Percentiles rank a stretch among this genome's conserved stretches.
Evolutionary conservation across 2,329 filamentous ascomycete species (phyloP).

Genomic region (Dothiorella sarmentorum): DNA sequence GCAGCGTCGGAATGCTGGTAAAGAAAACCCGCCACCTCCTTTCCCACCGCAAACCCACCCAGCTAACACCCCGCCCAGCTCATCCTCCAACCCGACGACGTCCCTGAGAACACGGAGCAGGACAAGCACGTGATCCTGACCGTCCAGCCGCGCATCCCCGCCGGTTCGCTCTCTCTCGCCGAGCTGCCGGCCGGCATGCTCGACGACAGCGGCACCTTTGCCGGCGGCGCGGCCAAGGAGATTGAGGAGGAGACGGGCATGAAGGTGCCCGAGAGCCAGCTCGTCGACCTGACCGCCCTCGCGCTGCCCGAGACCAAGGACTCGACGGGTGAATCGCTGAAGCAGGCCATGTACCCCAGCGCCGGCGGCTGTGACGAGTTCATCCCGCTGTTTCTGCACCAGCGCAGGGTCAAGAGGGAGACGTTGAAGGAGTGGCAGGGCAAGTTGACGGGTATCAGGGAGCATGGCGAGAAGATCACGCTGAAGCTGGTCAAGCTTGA

Average conservation of each 20-base stretch:
- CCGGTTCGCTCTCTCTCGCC: slow-evolving; percentile 51
- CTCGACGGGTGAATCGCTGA: slow-evolving; percentile 35
- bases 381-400: slow-evolving; percentile 54
- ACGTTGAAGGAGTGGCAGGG: slow-evolving; percentile 51
- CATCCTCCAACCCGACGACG: slow-evolving; percentile 53
- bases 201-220: slow-evolving; percentile 52
- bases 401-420: slow-evolving; percentile 48
- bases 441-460: slow-evolving; percentile 52
- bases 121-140: slow-evolving; percentile 54
- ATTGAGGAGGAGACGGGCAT: slow-evolving; percentile 57
- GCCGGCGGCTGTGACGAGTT: slow-evolving; percentile 58
- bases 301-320: slow-evolving; percentile 35
- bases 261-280: slow-evolving; percentile 46
- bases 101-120: slow-evolving; percentile 37
- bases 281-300: slow-evolving; percentile 54
- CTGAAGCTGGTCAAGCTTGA: slow-evolving; percentile 52
- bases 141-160: slow-evolving; percentile 56
- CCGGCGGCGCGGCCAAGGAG: slow-evolving; percentile 55
- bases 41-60: not conserved
- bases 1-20: slow-evolving; percentile 57
- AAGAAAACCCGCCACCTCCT: slow-evolving; percentile 20
- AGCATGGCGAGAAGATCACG: slow-evolving; percentile 58
- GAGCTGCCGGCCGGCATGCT: slow-evolving; percentile 62
- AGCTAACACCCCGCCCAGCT: slow-evolving; percentile 36
- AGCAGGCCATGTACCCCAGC: slow-evolving; percentile 52